Base-by-base conservation (phyloP, 805 yeast species). In the Saturnispora zaruensis region DNA sequence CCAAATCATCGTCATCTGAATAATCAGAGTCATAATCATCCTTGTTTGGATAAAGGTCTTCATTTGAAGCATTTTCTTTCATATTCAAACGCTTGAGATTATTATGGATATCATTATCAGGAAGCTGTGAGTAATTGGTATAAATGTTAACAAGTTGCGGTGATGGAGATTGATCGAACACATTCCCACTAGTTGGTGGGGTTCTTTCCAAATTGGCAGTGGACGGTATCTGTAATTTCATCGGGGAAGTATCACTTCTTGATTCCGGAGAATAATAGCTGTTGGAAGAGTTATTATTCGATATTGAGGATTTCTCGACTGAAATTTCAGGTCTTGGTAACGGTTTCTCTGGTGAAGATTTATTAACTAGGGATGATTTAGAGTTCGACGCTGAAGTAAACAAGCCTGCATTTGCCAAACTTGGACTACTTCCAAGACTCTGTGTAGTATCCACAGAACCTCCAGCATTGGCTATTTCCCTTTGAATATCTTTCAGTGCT, bases 51-150 rank as follows among this genome's bases (percentile, higher is more conserved):
- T 58, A 57, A 20, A 60, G 48, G 34, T 61, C 62, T 21, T 50
- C 32, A 28, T 28, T 23, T 1, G 40, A 26, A 21, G 20, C 8
- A 23, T 23, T 23, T 23, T 9, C 30, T 41, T n/a, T 41, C 33
- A 41, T 18, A 3, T 48, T 47, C 33, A 59, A 25, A 20, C 41
- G 46, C 21, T 54, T 20, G 18, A 26, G 32, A 42, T 48, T 42
- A 45, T 46, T 48, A 45, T 41, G 47, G 20, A 55, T 11, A 14
- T 45, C 49, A 25, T 45, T 44, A 20, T 50, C 51, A 28, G 67
- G 67, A 20, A 65, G 48, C 53, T 65, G 65, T 7, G 69, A 62
- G 50, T 66, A 66, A 42, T 61, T 64, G 45, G 57, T 59, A 49
- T 66, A 66, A 6, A 66, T 65, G 36, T 61, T 66, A 14, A 56